These are phyloP conservation scores for Cenchrus purpureus DNA, from an alignment of 176 grass and related monocot species.

Conservation along the genomic window DNA sequence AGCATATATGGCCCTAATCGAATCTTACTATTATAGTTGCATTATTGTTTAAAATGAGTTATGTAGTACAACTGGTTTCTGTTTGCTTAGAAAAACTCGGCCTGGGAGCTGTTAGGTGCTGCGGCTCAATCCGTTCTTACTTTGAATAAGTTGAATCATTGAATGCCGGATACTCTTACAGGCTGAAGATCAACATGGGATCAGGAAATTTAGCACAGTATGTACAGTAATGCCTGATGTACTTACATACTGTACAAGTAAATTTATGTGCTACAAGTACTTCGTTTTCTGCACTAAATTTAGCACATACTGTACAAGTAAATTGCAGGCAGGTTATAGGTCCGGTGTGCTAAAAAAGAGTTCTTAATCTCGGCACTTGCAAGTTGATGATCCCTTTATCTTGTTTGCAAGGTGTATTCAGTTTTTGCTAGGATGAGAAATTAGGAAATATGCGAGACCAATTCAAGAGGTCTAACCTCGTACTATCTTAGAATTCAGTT, in stretches of 20 bases:
- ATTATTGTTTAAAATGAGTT: background rate
- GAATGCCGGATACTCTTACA: constrained; percentile 6
- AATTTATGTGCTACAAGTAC: too few relatives aligned
- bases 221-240: too few relatives aligned
- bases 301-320: too few relatives aligned
- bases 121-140: background rate
- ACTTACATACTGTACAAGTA: too few relatives aligned
- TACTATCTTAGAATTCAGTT: too few relatives aligned
- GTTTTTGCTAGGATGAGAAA: too few relatives aligned
- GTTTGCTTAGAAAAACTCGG: background rate
- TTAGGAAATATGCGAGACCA: too few relatives aligned
- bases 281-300: background rate
- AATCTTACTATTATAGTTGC: background rate
- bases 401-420: too few relatives aligned
- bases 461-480: too few relatives aligned
- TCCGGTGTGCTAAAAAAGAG: background rate
- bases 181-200: constrained; percentile 17
- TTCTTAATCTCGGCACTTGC: background rate
- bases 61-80: background rate
- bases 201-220: background rate
- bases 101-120: background rate
- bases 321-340: background rate
- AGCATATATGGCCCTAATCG: background rate
- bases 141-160: constrained; percentile 14
- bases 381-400: background rate